phyloP scores from a whole-genome alignment of 768 basidiomycete species.

The Tricholoma flavovirens region DNA sequence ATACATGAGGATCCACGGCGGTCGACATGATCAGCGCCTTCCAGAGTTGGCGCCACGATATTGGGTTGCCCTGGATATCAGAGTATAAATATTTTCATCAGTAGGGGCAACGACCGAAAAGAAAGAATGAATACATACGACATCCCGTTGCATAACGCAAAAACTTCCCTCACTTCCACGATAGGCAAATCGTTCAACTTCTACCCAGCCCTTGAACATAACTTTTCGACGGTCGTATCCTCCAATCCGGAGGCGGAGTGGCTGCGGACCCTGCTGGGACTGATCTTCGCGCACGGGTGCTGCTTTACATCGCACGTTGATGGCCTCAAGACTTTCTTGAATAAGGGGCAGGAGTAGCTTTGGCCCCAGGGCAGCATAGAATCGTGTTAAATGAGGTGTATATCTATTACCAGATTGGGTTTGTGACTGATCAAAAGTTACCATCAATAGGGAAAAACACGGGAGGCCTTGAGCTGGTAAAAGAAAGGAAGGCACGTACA shows the following conservation, averaged over 20 bases:
- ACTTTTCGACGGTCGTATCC: conserved; percentile 61
- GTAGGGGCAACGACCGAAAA: neutral
- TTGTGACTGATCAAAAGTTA: conserved; percentile 56
- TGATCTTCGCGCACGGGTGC: conserved; percentile 21
- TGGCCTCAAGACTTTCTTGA: conserved; percentile 42
- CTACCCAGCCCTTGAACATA: conserved; percentile 69
- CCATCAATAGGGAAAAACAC: neutral
- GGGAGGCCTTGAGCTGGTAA: neutral
- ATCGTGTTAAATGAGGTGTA: conserved; percentile 72
- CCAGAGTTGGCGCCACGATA: conserved; percentile 77
- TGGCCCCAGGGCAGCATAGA: conserved; percentile 62
- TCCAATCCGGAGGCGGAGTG: conserved; percentile 51
- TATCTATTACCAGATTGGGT: conserved; percentile 72
- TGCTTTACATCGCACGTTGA: conserved; percentile 47
- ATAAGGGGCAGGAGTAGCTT: conserved; percentile 47
- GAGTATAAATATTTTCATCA: neutral
- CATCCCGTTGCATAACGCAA: conserved; percentile 64
- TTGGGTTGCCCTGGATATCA: conserved; percentile 58
- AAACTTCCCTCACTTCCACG: conserved; percentile 51
- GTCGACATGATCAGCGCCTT: conserved; percentile 51
- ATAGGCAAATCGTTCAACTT: conserved; percentile 57
- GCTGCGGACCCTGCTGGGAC: conserved; percentile 16
- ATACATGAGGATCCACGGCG: conserved; percentile 53
- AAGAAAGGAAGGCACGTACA: conserved; percentile 39
- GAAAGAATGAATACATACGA: conserved; percentile 34